Conservation (phyloP, 2,329 filamentous ascomycete genomes). For the Malbranchea zuffiana region DNA sequence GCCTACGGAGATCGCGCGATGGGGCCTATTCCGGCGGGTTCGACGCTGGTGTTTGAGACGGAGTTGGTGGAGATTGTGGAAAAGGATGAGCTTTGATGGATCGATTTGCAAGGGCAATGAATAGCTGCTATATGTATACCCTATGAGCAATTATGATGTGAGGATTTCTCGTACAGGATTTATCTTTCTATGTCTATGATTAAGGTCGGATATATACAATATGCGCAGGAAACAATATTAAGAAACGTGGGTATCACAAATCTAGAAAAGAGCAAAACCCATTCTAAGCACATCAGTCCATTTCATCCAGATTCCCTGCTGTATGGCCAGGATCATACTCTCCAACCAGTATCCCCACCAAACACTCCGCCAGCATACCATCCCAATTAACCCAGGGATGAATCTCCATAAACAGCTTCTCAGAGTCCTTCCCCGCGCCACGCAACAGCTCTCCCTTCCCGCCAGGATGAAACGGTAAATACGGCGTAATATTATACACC, state of each 20-base stretch:
- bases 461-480: conserved; percentile 81
- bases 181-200: too few relatives aligned
- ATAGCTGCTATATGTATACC: background rate
- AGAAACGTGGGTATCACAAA: too few relatives aligned
- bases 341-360: conserved; percentile 50
- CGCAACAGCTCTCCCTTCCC: conserved; percentile 52
- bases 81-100: conserved; percentile 36
- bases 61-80: conserved; percentile 68
- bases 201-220: too few relatives aligned
- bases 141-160: background rate
- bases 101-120: too few relatives aligned
- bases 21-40: conserved; percentile 72
- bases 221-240: too few relatives aligned
- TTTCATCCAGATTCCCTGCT: conserved; percentile 40
- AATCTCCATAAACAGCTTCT: conserved; percentile 51
- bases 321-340: conserved; percentile 36
- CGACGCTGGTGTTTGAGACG: conserved; percentile 84
- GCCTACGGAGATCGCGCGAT: conserved; percentile 68
- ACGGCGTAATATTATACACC: conserved; percentile 90
- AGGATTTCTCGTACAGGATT: too few relatives aligned
- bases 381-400: conserved; percentile 62
- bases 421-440: conserved; percentile 56
- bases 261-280: too few relatives aligned
- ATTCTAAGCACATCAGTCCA: conserved; percentile 51
- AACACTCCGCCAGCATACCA: conserved; percentile 50